These are phyloP conservation scores for Mycena kentingensis DNA, from an alignment of 768 basidiomycete species.

Conservation along the genomic window DNA sequence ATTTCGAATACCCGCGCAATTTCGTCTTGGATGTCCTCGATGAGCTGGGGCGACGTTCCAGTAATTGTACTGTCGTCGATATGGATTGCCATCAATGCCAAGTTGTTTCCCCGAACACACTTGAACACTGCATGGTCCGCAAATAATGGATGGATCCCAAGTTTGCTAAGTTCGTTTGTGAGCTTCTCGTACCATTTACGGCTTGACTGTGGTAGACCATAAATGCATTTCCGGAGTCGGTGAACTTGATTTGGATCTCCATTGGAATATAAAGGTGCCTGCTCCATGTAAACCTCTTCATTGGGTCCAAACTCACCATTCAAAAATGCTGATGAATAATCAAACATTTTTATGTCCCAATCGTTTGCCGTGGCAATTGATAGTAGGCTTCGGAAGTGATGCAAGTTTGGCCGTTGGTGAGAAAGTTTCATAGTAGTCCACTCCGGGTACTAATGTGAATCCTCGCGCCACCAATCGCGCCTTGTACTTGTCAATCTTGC, in stretches of 20 bases:
- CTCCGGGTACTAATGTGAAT: conserved; percentile 18
- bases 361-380: not conserved
- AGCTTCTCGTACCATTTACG: conserved; percentile 31
- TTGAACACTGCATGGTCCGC: conserved; percentile 16
- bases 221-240: conserved; percentile 26
- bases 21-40: conserved; percentile 22
- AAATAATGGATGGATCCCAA: not conserved
- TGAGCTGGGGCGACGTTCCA: conserved; percentile 10
- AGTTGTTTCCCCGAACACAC: not conserved
- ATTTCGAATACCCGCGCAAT: conserved; percentile 31
- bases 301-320: no score
- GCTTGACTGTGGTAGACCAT: conserved; percentile 38
- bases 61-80: conserved; percentile 37
- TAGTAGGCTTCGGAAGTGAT: not conserved
- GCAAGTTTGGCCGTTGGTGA: not conserved
- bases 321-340: no score
- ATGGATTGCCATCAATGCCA: conserved; percentile 5
- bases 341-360: not conserved
- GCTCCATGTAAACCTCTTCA: no score
- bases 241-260: not conserved
- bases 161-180: conserved; percentile 13
- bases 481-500: conserved; percentile 34
- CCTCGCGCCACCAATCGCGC: conserved; percentile 11
- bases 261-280: conserved; percentile 15
- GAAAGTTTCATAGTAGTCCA: conserved; percentile 29